phyloP scores from a whole-genome alignment of 768 basidiomycete genomes.

The Pleurotus eryngii region DNA sequence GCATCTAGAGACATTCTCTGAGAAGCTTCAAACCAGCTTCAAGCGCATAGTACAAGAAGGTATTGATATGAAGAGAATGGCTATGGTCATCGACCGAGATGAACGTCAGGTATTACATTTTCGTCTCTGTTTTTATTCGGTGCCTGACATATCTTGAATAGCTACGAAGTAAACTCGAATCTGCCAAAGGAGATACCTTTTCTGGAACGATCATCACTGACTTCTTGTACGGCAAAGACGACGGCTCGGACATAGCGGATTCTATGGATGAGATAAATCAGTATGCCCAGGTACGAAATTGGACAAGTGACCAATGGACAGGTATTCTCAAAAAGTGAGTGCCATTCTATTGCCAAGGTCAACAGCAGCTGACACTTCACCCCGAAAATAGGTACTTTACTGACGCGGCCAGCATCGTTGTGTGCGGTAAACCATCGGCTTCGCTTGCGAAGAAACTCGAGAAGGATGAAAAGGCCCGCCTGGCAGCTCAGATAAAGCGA shows the following conservation, averaged over 20 bases:
- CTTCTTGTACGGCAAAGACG: conserved; percentile 79
- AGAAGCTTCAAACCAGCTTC: conserved; percentile 66
- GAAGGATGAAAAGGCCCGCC: conserved; percentile 72
- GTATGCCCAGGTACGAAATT: conserved; percentile 62
- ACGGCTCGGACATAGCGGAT: conserved; percentile 73
- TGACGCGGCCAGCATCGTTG: conserved; percentile 66
- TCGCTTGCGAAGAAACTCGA: conserved; percentile 77
- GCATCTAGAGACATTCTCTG: conserved; percentile 69
- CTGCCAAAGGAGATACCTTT: conserved; percentile 78
- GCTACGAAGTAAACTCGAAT: conserved; percentile 83
- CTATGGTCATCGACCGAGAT: conserved; percentile 80
- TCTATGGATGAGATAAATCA: conserved; percentile 79
- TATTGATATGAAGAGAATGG: conserved; percentile 89
- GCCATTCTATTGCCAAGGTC: too few relatives aligned
- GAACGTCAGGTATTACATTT: conserved; percentile 66
- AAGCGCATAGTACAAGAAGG: conserved; percentile 67
- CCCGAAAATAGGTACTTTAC: conserved; percentile 65
- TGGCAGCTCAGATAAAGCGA: conserved; percentile 60
- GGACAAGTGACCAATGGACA: conserved; percentile 77
- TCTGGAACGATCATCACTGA: conserved; percentile 73
- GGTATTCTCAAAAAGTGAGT: conserved; percentile 69
- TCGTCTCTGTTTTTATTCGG: background rate
- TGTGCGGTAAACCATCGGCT: conserved; percentile 88
- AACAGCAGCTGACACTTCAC: too few relatives aligned
- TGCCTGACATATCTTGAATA: conserved; percentile 24